These are phyloP conservation scores for Olyra latifolia DNA, from an alignment of 176 grass and related monocot species.

Conservation along the genomic window DNA sequence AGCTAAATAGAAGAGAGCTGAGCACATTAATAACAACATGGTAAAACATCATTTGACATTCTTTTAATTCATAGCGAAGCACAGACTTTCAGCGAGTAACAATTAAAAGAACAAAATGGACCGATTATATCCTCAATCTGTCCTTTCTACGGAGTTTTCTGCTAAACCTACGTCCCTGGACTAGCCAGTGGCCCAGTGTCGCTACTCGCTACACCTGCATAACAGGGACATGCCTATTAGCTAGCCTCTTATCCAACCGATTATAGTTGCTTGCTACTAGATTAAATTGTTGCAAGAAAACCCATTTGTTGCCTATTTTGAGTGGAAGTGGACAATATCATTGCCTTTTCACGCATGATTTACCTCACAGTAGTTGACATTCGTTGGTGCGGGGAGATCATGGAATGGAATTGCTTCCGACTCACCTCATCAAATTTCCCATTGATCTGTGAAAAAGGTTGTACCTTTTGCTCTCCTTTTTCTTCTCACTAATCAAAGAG, in stretches of 20 bases:
- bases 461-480: constrained; percentile 27
- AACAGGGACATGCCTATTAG: constrained; percentile 15
- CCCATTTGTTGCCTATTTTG: background rate
- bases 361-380: constrained; percentile 49
- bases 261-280: background rate
- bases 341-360: constrained; percentile 31
- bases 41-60: too few species aligned
- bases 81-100: too few species aligned
- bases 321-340: constrained; percentile 29
- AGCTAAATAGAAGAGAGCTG: too few species aligned
- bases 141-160: background rate
- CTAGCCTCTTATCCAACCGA: constrained; percentile 6
- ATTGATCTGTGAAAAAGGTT: constrained; percentile 35
- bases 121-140: too few species aligned
- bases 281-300: background rate
- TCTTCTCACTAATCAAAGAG: constrained; percentile 21
- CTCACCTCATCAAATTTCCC: constrained; percentile 47
- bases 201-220: background rate
- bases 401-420: constrained; percentile 54
- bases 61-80: too few species aligned
- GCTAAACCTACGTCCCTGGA: background rate
- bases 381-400: constrained; percentile 37
- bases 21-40: too few species aligned
- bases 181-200: background rate
- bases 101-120: too few species aligned